Percentiles rank a stretch among this genome's conserved stretches.
Conservation (phyloP, 2,329 filamentous ascomycete species). For the Trichoderma sp. region DNA sequence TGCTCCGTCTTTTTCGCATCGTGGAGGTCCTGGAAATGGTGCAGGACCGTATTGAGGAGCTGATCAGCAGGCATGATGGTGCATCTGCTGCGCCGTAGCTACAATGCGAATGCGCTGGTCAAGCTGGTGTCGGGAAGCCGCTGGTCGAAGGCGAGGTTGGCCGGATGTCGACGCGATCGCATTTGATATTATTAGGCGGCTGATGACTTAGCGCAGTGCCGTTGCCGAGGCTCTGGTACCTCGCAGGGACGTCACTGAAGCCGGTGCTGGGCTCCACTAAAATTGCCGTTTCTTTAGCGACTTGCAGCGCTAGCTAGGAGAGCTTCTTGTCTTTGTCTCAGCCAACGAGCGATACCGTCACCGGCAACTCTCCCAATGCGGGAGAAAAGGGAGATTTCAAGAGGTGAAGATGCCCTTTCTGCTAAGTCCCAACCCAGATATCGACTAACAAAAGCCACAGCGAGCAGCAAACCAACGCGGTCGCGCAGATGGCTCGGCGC, state of each 20-base stretch:
- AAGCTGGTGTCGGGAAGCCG: not conserved
- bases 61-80: slow-evolving; percentile 66
- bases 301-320: not conserved
- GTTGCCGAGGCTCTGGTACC: slow-evolving; percentile 38
- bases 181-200: slow-evolving; percentile 7
- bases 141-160: slow-evolving; percentile 11
- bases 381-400: not conserved
- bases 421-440: not conserved
- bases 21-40: slow-evolving; percentile 59
- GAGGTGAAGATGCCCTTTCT: not conserved
- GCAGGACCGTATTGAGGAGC: slow-evolving; percentile 68
- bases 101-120: not conserved
- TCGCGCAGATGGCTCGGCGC: slow-evolving; percentile 34
- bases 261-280: slow-evolving; percentile 17
- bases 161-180: slow-evolving; percentile 16
- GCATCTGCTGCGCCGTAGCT: slow-evolving; percentile 16
- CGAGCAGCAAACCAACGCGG: not conserved
- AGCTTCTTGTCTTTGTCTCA: not conserved
- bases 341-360: not conserved
- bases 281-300: slow-evolving; percentile 7
- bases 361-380: not conserved
- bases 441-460: not conserved
- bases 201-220: slow-evolving; percentile 21
- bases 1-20: slow-evolving; percentile 56
- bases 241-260: slow-evolving; percentile 19